Percentiles rank a stretch among this genome's conserved stretches.
These are phyloP conservation scores for Yamadazyma oceani DNA, from an alignment of 1,139 yeast species.

Conservation along the genomic window DNA sequence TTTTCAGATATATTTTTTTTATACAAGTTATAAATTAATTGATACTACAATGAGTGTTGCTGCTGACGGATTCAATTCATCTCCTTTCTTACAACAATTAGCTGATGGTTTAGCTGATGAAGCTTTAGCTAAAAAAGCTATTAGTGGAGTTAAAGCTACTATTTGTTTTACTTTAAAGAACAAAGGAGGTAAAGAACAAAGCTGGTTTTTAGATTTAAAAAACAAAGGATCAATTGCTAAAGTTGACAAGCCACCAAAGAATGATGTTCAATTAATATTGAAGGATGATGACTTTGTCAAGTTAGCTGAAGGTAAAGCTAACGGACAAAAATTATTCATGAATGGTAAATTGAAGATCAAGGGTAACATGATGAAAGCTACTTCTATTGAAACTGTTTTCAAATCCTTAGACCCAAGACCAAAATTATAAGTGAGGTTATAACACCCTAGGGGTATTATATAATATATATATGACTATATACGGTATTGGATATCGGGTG, in stretches of 20 bases:
- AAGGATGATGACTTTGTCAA: conserved; percentile 66
- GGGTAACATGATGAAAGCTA: conserved; percentile 90
- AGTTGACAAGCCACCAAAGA: conserved; percentile 50
- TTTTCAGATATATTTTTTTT: background rate
- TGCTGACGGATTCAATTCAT: conserved; percentile 51
- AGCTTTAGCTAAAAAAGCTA: conserved; percentile 41
- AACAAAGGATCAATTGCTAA: conserved; percentile 55
- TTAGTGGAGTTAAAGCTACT: conserved; percentile 57
- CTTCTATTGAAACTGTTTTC: conserved; percentile 71
- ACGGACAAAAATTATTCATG: conserved; percentile 84
- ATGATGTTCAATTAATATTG: conserved; percentile 67
- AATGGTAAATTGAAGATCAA: conserved; percentile 80
- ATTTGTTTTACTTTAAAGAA: conserved; percentile 70
- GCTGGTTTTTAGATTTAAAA: conserved; percentile 75
- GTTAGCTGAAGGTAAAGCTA: conserved; percentile 74
- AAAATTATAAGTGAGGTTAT: conserved; percentile 32
- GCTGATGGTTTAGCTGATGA: conserved; percentile 42
- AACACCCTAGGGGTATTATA: background rate
- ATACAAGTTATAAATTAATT: background rate
- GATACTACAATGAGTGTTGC: conserved; percentile 24
- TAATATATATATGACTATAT: background rate
- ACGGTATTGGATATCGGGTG: background rate
- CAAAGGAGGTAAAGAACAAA: conserved; percentile 61
- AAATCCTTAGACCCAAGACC: conserved; percentile 62
- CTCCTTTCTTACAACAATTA: conserved; percentile 45